Evolutionary conservation across 345 rosid genomes (phyloP).

Genomic region (Populus simonii): DNA sequence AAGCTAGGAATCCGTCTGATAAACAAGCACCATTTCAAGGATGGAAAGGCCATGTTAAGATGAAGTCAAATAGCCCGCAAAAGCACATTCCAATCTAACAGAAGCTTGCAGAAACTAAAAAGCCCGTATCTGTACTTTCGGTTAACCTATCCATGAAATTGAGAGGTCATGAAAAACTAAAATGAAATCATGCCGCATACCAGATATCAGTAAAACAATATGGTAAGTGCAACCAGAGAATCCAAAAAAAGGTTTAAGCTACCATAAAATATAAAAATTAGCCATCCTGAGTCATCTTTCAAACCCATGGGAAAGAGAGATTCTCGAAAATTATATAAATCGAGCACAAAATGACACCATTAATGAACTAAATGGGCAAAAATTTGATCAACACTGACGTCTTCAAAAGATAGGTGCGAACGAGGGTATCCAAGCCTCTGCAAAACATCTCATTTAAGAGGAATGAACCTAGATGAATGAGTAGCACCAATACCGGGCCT

Average conservation of each 20-base stretch:
- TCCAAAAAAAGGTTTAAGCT: neutral
- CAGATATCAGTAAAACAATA: neutral
- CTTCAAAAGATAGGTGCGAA: neutral
- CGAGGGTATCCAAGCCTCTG: neutral
- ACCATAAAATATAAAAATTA: neutral
- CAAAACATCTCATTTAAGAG: conserved; percentile 60
- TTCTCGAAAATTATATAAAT: neutral
- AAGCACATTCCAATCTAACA: neutral
- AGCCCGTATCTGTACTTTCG: neutral
- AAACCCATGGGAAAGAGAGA: neutral
- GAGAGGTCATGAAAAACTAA: neutral
- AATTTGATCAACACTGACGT: neutral
- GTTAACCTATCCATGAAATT: neutral
- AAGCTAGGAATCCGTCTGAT: too few relatives aligned
- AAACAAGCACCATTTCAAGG: neutral
- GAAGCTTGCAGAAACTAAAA: neutral
- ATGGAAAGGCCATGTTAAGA: neutral
- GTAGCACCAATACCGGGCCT: conserved; percentile 98
- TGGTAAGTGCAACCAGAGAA: neutral
- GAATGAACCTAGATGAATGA: conserved; percentile 95
- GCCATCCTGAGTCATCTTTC: neutral
- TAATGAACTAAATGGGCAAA: neutral
- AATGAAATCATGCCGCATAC: neutral
- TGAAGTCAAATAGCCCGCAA: neutral
- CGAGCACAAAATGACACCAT: neutral